Base-by-base conservation (phyloP, 2,329 filamentous ascomycete species). In the Raffaelea deltoideospora region DNA sequence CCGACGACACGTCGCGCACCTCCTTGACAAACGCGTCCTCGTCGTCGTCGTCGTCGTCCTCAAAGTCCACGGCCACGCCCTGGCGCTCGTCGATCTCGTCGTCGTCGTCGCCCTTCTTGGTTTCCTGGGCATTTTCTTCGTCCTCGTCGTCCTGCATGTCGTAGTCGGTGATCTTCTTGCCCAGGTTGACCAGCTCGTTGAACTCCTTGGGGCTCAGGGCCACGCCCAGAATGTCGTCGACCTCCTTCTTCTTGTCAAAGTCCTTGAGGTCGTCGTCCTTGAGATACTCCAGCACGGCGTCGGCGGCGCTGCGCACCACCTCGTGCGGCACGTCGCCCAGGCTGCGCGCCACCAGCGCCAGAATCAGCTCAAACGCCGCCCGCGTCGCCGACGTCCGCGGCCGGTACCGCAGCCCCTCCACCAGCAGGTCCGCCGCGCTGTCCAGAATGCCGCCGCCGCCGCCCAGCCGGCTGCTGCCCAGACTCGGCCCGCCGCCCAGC, bases 111-210 rank as follows among this genome's bases (percentile, higher is more conserved):
- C n/a, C 75, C 38, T 70, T 81, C 15, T 65, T 72, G 18, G 8
- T 13, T 17, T 23, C 19, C 11, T 15, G 9, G 18, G 18, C 34
- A n/a, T 65, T 69, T 10, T 14, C 33, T 46, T 94, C 88, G 44
- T 96, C 87, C 23, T 95, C 87, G 28, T 95, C 90, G 45, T 96
- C 88, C 54, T 96, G 86, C 28, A 83, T 83, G 57, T 96, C 83
- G 57, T 96, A 98, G 56, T 98, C 90, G 34, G 90, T 98, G 44
- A 98, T 94, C 61, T 98, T 98, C 65, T 98, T 98, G 45, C 87
- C 85, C 31, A 98, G 64, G 53, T 95, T 98, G 38, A 96, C 78
- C 46, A 98, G 63, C 60, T 96, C 88, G 53, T 96, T 96, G 63
- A 96, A 98, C 55, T 94, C 79, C 53, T 95, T 93, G 1, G 84